Evolutionary conservation across 495 filamentous ascomycete species (phyloP).

Genomic region (Penicillium verhagenii): DNA sequence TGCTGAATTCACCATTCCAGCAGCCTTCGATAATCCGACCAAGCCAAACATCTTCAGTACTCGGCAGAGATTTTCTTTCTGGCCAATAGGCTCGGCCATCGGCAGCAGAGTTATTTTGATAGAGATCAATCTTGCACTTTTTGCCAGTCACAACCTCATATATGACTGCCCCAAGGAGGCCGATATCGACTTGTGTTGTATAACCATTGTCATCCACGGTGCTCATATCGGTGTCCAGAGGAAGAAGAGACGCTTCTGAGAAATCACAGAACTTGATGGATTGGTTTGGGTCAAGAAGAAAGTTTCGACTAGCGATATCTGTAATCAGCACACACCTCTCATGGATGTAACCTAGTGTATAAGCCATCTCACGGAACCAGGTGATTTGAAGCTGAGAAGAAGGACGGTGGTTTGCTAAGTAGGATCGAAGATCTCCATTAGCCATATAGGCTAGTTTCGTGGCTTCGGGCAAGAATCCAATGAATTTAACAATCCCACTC

Average conservation of each 20-base stretch:
- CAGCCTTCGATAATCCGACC: constrained; percentile 30
- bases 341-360: constrained; percentile 25
- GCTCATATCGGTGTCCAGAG: constrained; percentile 26
- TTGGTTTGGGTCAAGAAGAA: constrained; percentile 30
- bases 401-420: constrained; percentile 17
- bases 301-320: constrained; percentile 31
- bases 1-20: no score
- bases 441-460: constrained; percentile 25
- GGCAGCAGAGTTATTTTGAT: constrained; percentile 18
- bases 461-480: constrained; percentile 16
- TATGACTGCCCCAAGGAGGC: constrained; percentile 28
- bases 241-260: constrained; percentile 24
- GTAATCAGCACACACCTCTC: constrained; percentile 26
- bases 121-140: constrained; percentile 31
- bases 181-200: constrained; percentile 26
- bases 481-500: constrained; percentile 18
- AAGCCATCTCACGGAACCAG: constrained; percentile 30
- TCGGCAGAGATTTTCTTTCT: constrained; percentile 17
- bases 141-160: constrained; percentile 30
- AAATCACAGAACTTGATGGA: constrained; percentile 33
- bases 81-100: constrained; percentile 22
- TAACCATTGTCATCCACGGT: constrained; percentile 26
- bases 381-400: constrained; percentile 19
- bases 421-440: constrained; percentile 29
- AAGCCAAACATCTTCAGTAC: constrained; percentile 26